Conservation (phyloP, 2,329 filamentous ascomycete genomes). For the Dactylonectria estremocensis region DNA sequence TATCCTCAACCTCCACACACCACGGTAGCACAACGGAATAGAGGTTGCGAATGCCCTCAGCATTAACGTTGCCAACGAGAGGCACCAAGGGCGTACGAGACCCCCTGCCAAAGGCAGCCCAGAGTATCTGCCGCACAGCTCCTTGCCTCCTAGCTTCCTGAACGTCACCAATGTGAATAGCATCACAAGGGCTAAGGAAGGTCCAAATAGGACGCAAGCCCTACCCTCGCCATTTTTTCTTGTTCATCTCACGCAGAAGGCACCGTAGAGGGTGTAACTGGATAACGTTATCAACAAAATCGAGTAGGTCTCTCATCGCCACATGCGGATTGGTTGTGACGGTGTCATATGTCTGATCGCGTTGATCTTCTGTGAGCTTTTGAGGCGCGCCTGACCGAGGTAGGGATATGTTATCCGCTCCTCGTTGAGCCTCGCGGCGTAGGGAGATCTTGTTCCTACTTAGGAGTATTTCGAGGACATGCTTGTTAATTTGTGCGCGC, state of each 20-base stretch:
- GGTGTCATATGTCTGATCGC: neutral
- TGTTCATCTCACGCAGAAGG: too few relatives aligned
- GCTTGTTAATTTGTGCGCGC: too few relatives aligned
- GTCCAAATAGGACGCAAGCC: neutral
- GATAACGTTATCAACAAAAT: too few relatives aligned
- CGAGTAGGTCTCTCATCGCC: neutral
- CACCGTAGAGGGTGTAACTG: too few relatives aligned
- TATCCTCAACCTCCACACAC: too few relatives aligned
- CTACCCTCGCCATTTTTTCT: neutral
- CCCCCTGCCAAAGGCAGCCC: neutral
- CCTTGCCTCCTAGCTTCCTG: neutral
- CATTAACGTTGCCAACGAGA: neutral
- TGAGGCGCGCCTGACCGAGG: too few relatives aligned
- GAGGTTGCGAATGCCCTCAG: neutral
- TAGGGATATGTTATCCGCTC: neutral
- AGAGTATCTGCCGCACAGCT: constrained; percentile 1
- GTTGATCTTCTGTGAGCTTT: too few relatives aligned
- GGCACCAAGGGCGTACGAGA: neutral
- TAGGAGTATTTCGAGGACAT: too few relatives aligned
- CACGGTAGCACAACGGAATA: neutral
- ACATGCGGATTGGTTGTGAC: neutral
- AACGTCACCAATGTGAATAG: neutral
- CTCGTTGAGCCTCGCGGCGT: neutral
- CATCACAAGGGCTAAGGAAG: neutral
- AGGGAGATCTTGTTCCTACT: too few relatives aligned